Evolutionary conservation across 2,329 filamentous ascomycete genomes (phyloP).

Genomic region (Dactylellina leptospora): DNA sequence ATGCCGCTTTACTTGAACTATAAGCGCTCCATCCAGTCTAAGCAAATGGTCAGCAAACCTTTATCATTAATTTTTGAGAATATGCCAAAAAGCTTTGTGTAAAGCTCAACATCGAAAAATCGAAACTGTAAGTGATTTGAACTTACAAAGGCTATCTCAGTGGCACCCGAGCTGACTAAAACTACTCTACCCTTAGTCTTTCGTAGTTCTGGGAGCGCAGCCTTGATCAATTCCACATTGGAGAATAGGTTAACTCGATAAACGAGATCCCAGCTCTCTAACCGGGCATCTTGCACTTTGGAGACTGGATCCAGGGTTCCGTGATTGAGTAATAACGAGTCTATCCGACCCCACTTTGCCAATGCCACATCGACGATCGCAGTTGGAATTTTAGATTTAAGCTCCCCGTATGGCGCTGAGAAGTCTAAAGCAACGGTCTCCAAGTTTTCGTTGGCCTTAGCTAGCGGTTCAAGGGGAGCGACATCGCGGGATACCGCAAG

Average conservation of each 20-base stretch:
- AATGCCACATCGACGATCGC: conserved; percentile 72
- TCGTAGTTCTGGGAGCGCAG: conserved; percentile 75
- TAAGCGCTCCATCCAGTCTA: conserved; percentile 75
- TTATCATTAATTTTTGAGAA: not conserved
- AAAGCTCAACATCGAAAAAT: too few relatives aligned
- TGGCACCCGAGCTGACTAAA: conserved; percentile 81
- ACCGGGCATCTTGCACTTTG: conserved; percentile 71
- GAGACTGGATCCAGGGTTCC: conserved; percentile 78
- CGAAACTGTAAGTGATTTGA: too few relatives aligned
- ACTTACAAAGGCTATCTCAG: conserved; percentile 69
- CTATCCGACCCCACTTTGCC: conserved; percentile 74
- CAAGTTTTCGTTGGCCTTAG: conserved; percentile 67
- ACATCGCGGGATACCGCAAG: conserved; percentile 68
- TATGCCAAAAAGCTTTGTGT: too few relatives aligned
- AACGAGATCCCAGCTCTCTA: conserved; percentile 76
- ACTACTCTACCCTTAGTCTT: conserved; percentile 75
- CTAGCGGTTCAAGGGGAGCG: conserved; percentile 66
- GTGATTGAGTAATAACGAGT: conserved; percentile 88
- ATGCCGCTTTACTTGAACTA: conserved; percentile 80
- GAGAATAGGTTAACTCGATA: conserved; percentile 92
- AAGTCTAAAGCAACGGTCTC: conserved; percentile 69
- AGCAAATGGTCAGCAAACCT: not conserved
- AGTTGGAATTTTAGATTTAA: conserved; percentile 61
- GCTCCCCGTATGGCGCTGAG: conserved; percentile 60
- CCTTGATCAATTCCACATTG: conserved; percentile 78